These are phyloP conservation scores for Diaporthe nobilis DNA, from an alignment of 2,329 filamentous ascomycete species.

Conservation along the genomic window DNA sequence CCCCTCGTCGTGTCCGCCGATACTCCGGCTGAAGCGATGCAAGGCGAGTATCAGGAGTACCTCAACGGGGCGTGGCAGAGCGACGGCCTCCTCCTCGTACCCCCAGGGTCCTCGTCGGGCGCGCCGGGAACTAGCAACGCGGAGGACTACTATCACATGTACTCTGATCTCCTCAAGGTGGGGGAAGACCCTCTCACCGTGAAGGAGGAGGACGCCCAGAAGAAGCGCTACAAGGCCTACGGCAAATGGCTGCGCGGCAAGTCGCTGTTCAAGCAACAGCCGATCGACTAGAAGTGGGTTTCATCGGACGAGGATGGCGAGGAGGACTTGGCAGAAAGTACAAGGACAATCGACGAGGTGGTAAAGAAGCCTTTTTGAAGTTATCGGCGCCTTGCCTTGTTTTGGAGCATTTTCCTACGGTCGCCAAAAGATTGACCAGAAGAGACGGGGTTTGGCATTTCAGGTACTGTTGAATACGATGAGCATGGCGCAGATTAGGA, in stretches of 20 bases:
- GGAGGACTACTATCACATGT: conserved; percentile 79
- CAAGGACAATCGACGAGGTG: conserved; percentile 4
- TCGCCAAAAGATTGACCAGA: not conserved
- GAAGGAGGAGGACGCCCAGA: conserved; percentile 85
- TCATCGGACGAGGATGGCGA: conserved; percentile 34
- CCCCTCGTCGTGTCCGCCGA: conserved; percentile 84
- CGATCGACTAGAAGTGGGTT: conserved; percentile 64
- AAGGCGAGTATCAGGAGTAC: conserved; percentile 84
- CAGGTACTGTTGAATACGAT: not conserved
- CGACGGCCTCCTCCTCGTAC: conserved; percentile 66
- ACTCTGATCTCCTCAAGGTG: conserved; percentile 81
- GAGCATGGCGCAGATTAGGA: not conserved
- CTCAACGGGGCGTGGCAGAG: conserved; percentile 77
- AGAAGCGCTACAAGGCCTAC: conserved; percentile 98
- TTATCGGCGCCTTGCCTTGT: not conserved
- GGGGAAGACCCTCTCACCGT: conserved; percentile 90
- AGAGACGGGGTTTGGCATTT: not conserved
- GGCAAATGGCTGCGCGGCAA: conserved; percentile 95
- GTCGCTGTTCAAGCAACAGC: conserved; percentile 94
- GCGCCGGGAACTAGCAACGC: conserved; percentile 58
- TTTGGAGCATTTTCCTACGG: not conserved
- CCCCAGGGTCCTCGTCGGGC: conserved; percentile 67
- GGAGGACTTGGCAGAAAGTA: not conserved
- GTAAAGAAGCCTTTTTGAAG: conserved; percentile 32
- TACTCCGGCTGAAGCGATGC: conserved; percentile 66